A percentile compares a stretch with the other conserved stretches of the same genome.
Evolutionary conservation across 805 yeast genomes (phyloP).

Genomic region (Candida taoyuanica): DNA sequence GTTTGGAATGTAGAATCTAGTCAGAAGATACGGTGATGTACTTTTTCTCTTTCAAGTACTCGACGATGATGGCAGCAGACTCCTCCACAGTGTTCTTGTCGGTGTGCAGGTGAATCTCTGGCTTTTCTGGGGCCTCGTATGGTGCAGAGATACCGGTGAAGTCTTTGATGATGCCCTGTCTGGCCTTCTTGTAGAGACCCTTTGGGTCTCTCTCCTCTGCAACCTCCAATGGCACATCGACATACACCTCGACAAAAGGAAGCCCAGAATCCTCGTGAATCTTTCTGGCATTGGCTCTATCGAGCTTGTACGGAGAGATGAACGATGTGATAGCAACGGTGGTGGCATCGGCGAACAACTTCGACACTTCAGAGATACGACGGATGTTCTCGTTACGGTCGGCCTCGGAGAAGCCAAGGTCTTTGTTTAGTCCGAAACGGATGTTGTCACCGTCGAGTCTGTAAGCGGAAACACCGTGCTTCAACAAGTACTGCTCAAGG

Average conservation of each 20-base stretch:
- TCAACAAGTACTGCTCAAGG: constrained; percentile 74
- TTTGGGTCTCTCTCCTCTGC: constrained; percentile 98
- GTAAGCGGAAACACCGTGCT: constrained; percentile 68
- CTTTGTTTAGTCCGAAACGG: constrained; percentile 92
- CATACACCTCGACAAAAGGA: constrained; percentile 86
- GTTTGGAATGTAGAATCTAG: too few relatives aligned
- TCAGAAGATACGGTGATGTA: constrained; percentile 22
- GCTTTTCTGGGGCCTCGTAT: constrained; percentile 82
- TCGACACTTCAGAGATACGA: constrained; percentile 91
- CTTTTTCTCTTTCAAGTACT: constrained; percentile 55
- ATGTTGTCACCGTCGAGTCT: constrained; percentile 93
- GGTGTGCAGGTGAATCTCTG: constrained; percentile 80
- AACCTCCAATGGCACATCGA: constrained; percentile 89
- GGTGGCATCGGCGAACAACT: constrained; percentile 91
- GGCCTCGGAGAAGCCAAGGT: constrained; percentile 84
- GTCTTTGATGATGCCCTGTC: constrained; percentile 90
- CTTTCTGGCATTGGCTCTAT: constrained; percentile 81
- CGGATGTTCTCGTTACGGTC: constrained; percentile 95
- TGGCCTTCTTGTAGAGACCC: constrained; percentile 93
- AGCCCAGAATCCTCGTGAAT: constrained; percentile 70
- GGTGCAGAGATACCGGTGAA: constrained; percentile 97
- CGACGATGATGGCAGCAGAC: constrained; percentile 66
- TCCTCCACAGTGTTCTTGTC: constrained; percentile 72
- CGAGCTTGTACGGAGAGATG: constrained; percentile 85
- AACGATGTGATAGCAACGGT: constrained; percentile 84